These are phyloP conservation scores for Carpinus viminea DNA, from an alignment of 306 rosid genomes.

Conservation along the genomic window DNA sequence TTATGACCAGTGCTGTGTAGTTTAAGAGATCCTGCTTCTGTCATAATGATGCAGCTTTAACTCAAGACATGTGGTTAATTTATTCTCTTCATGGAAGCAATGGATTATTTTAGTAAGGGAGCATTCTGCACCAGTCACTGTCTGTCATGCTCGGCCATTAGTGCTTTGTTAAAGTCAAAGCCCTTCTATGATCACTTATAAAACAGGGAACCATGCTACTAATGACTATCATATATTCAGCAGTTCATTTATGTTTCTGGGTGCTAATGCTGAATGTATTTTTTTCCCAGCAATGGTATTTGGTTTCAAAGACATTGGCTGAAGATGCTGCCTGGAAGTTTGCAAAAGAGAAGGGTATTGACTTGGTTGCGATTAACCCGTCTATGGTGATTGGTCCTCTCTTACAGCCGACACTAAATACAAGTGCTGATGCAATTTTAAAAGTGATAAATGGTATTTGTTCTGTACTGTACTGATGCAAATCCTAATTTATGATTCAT, in stretches of 20 bases:
- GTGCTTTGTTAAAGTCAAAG: no score
- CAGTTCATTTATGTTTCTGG: conserved; percentile 8
- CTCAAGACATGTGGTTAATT: neutral
- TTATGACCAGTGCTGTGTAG: neutral
- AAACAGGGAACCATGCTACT: neutral
- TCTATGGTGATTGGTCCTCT: conserved; percentile 77
- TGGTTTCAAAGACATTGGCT: conserved; percentile 37
- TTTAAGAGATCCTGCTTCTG: neutral
- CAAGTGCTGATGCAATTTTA: conserved; percentile 48
- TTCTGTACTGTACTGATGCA: neutral
- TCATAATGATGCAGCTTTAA: neutral
- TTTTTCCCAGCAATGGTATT: conserved; percentile 64
- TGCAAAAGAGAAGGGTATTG: conserved; percentile 64
- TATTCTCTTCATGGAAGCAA: neutral
- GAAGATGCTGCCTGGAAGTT: conserved; percentile 93
- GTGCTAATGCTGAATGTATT: conserved; percentile 7
- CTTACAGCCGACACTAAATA: conserved; percentile 70
- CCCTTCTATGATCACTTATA: neutral
- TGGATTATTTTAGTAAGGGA: neutral
- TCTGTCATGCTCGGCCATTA: neutral
- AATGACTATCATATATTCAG: neutral
- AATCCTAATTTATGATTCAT: neutral
- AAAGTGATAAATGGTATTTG: conserved; percentile 58
- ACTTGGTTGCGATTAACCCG: conserved; percentile 73
- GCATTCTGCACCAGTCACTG: neutral